Conservation (phyloP, 257 asterid species). For the Solanum sejunctum region DNA sequence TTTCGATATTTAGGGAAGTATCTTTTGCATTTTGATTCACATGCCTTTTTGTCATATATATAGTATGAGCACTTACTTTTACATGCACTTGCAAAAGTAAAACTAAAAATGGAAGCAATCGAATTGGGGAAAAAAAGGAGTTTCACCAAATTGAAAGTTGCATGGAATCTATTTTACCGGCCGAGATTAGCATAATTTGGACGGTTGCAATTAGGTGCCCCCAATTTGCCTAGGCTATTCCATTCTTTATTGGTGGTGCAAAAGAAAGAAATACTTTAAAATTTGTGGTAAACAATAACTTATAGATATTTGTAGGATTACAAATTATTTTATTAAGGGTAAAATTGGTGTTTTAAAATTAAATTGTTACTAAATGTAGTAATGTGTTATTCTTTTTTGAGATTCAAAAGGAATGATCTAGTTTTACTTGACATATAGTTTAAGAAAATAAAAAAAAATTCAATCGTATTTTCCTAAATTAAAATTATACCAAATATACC, state of each 20-base stretch:
- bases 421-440: too few species aligned
- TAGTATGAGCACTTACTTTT: background rate
- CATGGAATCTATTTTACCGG: background rate
- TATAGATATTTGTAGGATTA: too few species aligned
- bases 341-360: too few species aligned
- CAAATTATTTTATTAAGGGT: too few species aligned
- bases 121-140: background rate
- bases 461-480: too few species aligned
- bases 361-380: too few species aligned
- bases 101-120: background rate
- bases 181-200: background rate
- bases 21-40: background rate
- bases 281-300: too few species aligned
- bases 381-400: too few species aligned
- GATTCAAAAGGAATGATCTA: too few species aligned
- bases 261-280: background rate
- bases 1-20: background rate
- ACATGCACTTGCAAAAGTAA: background rate
- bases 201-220: background rate
- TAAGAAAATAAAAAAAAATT: too few species aligned
- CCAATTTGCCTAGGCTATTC: background rate
- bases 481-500: too few species aligned
- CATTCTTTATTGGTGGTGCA: background rate
- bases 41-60: background rate
- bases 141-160: background rate